These are phyloP conservation scores for Emergomyces orientalis DNA, from an alignment of 2,329 filamentous ascomycete species.

Conservation along the genomic window DNA sequence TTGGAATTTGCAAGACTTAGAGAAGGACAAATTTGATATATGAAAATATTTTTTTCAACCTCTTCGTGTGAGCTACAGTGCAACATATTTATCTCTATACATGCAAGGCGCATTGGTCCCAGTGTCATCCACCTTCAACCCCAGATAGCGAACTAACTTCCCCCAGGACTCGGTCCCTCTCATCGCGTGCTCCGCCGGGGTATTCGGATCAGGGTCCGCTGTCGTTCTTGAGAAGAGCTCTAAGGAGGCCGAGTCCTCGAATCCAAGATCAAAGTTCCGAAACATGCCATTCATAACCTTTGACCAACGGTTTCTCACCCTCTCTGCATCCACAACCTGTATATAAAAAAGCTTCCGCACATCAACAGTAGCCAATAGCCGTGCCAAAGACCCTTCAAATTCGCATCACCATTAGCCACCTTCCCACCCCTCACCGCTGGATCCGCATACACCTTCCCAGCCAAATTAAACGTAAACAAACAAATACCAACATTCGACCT, in stretches of 20 bases:
- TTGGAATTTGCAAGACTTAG: neutral
- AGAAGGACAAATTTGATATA: neutral
- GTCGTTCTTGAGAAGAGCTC: conserved; percentile 59
- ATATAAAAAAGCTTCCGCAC: conserved; percentile 62
- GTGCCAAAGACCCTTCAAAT: conserved; percentile 47
- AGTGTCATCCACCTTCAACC: neutral
- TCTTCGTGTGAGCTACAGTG: neutral
- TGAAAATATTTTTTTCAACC: neutral
- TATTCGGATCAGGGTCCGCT: conserved; percentile 42
- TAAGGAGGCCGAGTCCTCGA: conserved; percentile 60
- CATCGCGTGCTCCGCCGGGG: conserved; percentile 48
- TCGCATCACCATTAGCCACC: conserved; percentile 46
- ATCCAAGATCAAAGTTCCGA: conserved; percentile 52
- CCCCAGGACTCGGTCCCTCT: conserved; percentile 46
- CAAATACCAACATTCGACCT: conserved; percentile 66
- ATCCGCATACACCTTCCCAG: conserved; percentile 61
- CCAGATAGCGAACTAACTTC: conserved; percentile 27
- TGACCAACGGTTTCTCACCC: conserved; percentile 48
- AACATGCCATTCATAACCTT: conserved; percentile 51
- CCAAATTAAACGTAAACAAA: conserved; percentile 70
- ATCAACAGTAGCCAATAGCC: conserved; percentile 49
- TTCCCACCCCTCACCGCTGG: conserved; percentile 47
- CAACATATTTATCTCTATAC: neutral
- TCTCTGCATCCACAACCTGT: conserved; percentile 66
- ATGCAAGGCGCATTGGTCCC: neutral